A percentile compares a stretch with the other conserved stretches of the same genome.
Conservation (phyloP, 768 basidiomycete species). For the Scleroderma citrinum region DNA sequence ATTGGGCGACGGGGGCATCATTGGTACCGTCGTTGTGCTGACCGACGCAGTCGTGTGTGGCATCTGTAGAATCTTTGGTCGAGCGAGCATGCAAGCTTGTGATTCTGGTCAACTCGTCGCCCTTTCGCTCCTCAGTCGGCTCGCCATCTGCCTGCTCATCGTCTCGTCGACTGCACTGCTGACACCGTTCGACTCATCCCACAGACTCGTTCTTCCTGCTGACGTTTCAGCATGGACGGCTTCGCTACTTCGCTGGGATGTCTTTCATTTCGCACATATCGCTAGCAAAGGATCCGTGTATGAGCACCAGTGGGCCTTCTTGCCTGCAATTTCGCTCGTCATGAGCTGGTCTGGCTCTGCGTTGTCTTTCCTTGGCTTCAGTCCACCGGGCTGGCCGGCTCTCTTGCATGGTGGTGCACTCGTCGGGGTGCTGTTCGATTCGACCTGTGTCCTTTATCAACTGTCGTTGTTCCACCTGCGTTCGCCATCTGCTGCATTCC, state of each 20-base stretch:
- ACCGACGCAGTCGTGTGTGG: slow-evolving; percentile 2
- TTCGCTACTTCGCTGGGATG: slow-evolving; percentile 77
- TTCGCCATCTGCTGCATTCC: slow-evolving; percentile 52
- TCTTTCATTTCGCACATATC: slow-evolving; percentile 71
- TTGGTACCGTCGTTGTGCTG: slow-evolving; percentile 1
- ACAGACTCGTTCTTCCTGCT: slow-evolving; percentile 14
- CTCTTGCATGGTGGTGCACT: slow-evolving; percentile 35
- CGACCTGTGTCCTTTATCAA: slow-evolving; percentile 45
- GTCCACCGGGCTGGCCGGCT: slow-evolving; percentile 9
- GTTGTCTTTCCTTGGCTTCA: slow-evolving; percentile 11
- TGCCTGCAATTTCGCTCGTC: slow-evolving; percentile 59
- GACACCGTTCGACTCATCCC: slow-evolving; percentile 23
- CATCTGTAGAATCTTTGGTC: slow-evolving; percentile 12
- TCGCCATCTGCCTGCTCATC: slow-evolving; percentile 15
- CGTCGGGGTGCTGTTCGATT: slow-evolving; percentile 34
- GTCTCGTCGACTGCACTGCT: slow-evolving; percentile 15
- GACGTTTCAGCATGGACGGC: slow-evolving; percentile 15
- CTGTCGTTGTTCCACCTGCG: slow-evolving; percentile 55
- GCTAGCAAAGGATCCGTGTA: slow-evolving; percentile 52
- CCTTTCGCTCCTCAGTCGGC: slow-evolving; percentile 18
- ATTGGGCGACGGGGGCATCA: background rate
- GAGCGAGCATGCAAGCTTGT: background rate
- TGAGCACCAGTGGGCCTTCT: slow-evolving; percentile 88
- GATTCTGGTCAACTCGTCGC: slow-evolving; percentile 9
- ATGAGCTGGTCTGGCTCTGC: slow-evolving; percentile 36